These are phyloP conservation scores for Phytophthora ramorum DNA, from an alignment of 352 stramenopile species.

Conservation along the genomic window DNA sequence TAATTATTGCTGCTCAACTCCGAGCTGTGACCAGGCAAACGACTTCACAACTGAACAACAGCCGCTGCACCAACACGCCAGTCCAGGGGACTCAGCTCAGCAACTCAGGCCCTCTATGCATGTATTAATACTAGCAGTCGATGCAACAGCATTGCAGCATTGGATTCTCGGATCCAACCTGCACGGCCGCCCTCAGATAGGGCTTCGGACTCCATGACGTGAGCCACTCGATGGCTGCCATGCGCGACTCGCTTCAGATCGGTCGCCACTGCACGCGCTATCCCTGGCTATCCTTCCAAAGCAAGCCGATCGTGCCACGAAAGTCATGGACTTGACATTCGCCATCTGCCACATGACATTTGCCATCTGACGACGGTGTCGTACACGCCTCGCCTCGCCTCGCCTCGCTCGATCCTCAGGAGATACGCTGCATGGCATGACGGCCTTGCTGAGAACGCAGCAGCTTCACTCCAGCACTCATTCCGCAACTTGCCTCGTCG, in stretches of 20 bases:
- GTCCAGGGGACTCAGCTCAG: too few species aligned
- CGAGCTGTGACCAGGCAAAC: conserved; percentile 7
- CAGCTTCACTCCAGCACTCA: conserved; percentile 19
- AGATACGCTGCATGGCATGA: conserved; percentile 1
- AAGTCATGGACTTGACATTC: conserved; percentile 17
- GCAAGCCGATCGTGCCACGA: conserved; percentile 16
- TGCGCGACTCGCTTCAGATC: conserved; percentile 1
- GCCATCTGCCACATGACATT: conserved; percentile 26
- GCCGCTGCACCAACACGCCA: conserved; percentile 2
- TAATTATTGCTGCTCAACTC: not conserved
- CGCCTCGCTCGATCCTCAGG: conserved; percentile 27
- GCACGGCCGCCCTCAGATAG: not conserved
- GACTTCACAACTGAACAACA: conserved; percentile 11
- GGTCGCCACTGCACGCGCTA: conserved; percentile 1
- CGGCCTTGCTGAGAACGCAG: not conserved
- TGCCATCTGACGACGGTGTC: conserved; percentile 25
- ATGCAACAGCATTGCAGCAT: not conserved
- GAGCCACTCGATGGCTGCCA: not conserved
- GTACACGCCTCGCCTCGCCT: conserved; percentile 18
- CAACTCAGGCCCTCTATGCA: too few species aligned
- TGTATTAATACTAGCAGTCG: not conserved
- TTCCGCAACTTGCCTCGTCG: conserved; percentile 38
- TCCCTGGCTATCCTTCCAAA: conserved; percentile 14
- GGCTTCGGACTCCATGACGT: not conserved
- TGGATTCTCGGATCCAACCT: not conserved